Evolutionary conservation across 176 grass and related monocot genomes (phyloP), one percentile per base, ranked within the genome.

Genomic region (Rhipidocladum racemiflorum): DNA sequence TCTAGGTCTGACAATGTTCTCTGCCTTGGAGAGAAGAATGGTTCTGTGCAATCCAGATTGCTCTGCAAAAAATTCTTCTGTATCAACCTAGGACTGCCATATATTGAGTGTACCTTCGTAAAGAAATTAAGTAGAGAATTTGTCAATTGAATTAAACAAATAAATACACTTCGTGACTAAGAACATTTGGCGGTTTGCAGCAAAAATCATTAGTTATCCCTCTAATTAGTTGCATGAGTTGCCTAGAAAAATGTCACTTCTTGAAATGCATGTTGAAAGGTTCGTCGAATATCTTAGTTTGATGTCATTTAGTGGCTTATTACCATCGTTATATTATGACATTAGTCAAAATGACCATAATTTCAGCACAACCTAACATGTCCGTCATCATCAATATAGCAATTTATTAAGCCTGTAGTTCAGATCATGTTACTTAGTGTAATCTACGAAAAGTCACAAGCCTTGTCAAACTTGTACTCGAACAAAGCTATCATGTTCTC

Each of bases 41-140:
- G 71, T 88, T 93, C 89, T 48, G 96, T 90, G 65, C 73, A 87
- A 86, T 90, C 88, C 61, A 93, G 76, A 61, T 63, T 76, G 48
- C 81, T 90, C 24, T 68, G 83, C 65, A 85, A 91, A 51, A 90
- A 77, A 68, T 36, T 89, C 42, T 87, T 90, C 78, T 91, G 84
- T 45, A 87, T 70, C 43, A 86, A 84, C 63, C 87, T 85, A 83
- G 93, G 96, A 82, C 93, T 99, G 36, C 93, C 89, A 90, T 99
- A 91, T 79, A 95, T 75, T 23, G 90, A 91, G 81, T 82, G 87
- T 83, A 91, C 96, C 96, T 99, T 90, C 67, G 68, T 29, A 29
- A 75, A 79, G 20, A 83, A 83, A 88, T 86, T 40, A 30, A 44
- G 28, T 63, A 30, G 65, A 81, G 27, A 62, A 43, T 65, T 74